Percentiles rank a stretch among this genome's conserved stretches.
Conservation (phyloP, 495 filamentous ascomycete species). For the Aspergillus cavernicola region DNA sequence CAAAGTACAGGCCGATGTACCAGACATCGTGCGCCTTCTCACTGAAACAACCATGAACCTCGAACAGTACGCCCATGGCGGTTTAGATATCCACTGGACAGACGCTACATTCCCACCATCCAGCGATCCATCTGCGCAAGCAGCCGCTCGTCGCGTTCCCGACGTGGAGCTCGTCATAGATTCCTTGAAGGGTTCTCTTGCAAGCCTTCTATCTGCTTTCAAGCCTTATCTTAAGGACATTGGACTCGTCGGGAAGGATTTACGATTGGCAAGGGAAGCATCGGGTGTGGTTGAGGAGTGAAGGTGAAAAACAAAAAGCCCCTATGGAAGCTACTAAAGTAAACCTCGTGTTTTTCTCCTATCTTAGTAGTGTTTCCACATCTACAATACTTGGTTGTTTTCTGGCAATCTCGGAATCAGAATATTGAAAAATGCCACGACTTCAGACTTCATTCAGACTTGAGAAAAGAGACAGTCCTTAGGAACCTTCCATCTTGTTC, state of each 20-base stretch:
- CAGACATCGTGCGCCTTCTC: constrained; percentile 65
- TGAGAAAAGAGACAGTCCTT: too few relatives aligned
- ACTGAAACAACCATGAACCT: constrained; percentile 62
- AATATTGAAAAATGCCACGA: constrained; percentile 1
- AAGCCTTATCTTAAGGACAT: constrained; percentile 64
- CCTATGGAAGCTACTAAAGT: constrained; percentile 8
- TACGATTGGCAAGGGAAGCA: constrained; percentile 65
- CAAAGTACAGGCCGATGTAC: constrained; percentile 75
- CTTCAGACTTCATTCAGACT: constrained; percentile 13
- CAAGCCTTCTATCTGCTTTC: constrained; percentile 62
- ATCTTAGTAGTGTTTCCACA: too few relatives aligned
- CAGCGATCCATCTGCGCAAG: constrained; percentile 38
- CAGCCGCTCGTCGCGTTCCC: constrained; percentile 37
- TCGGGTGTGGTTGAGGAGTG: constrained; percentile 37
- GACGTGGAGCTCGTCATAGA: constrained; percentile 62
- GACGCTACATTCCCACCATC: constrained; percentile 57
- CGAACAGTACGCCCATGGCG: constrained; percentile 58
- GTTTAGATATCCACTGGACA: constrained; percentile 73
- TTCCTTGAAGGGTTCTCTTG: constrained; percentile 56
- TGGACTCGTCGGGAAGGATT: constrained; percentile 59
- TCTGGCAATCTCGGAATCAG: not conserved
- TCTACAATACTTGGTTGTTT: not conserved
- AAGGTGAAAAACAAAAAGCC: too few relatives aligned
- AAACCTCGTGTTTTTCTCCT: constrained; percentile 9
- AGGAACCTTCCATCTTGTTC: too few relatives aligned